Conservation (phyloP, 257 asterid species). For the Solanum gracilifrons region DNA sequence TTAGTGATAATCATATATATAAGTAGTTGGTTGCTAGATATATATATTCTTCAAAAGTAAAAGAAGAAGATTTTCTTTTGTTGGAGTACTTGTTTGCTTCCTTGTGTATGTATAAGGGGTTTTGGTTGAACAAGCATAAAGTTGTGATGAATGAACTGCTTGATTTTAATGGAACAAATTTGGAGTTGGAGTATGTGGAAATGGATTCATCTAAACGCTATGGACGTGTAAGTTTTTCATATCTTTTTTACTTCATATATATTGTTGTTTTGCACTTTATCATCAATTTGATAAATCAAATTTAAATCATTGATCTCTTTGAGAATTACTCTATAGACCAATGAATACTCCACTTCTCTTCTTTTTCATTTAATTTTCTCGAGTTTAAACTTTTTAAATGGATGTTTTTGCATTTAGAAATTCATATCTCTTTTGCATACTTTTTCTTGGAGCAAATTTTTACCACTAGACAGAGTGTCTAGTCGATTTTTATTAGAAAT, state of each 20-base stretch:
- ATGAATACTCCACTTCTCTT: neutral
- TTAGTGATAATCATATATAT: neutral
- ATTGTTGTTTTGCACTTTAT: neutral
- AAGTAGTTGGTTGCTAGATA: neutral
- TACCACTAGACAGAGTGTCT: neutral
- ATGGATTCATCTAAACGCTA: slow-evolving; percentile 69
- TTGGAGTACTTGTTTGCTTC: neutral
- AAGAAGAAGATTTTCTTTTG: neutral
- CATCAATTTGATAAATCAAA: neutral
- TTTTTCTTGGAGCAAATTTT: neutral
- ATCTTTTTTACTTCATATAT: neutral
- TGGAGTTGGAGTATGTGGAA: slow-evolving; percentile 38
- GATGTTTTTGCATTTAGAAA: neutral
- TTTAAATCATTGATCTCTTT: neutral
- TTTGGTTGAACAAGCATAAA: slow-evolving; percentile 26
- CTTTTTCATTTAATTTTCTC: neutral
- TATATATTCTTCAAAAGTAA: neutral
- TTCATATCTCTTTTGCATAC: neutral
- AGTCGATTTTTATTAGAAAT: neutral
- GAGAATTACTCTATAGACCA: neutral
- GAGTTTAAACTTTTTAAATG: neutral
- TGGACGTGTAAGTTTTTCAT: slow-evolving; percentile 57
- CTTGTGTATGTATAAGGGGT: neutral
- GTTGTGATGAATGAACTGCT: slow-evolving; percentile 10
- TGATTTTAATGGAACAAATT: slow-evolving; percentile 25